phyloP scores from a whole-genome alignment of 805 yeast species.

The Starmerella asiatica region DNA sequence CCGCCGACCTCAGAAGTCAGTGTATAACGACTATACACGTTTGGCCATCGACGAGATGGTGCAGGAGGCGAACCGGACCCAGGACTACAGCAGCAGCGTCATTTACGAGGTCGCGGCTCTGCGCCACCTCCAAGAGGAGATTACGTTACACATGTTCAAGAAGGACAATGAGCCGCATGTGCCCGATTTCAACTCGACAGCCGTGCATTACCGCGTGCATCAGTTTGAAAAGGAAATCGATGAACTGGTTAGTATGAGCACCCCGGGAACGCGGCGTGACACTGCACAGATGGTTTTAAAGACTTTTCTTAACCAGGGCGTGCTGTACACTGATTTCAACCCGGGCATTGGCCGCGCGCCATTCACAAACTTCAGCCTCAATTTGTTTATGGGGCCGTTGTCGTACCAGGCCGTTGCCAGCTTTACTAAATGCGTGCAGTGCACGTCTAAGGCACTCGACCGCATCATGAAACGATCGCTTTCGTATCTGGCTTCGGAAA shows the following conservation, averaged over 20 bases:
- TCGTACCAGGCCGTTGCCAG: conserved; percentile 21
- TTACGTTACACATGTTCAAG: conserved; percentile 29
- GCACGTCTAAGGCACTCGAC: conserved; percentile 19
- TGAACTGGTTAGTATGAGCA: conserved; percentile 20
- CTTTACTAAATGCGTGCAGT: conserved; percentile 21
- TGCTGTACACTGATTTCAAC: conserved; percentile 20
- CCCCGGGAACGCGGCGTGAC: conserved; percentile 1
- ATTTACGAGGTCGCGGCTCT: conserved; percentile 37
- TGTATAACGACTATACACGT: conserved; percentile 40
- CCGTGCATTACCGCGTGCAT: conserved; percentile 31
- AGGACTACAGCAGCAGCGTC: not conserved
- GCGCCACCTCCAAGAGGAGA: conserved; percentile 40
- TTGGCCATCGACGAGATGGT: conserved; percentile 41
- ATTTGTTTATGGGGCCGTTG: conserved; percentile 17
- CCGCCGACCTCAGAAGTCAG: conserved; percentile 43
- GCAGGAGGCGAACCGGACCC: not conserved
- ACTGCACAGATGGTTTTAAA: conserved; percentile 38
- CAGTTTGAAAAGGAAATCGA: conserved; percentile 42
- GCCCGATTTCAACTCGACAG: conserved; percentile 27
- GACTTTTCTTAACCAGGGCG: conserved; percentile 33
- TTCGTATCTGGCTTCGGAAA: conserved; percentile 41
- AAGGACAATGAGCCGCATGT: conserved; percentile 32
- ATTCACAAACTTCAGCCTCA: conserved; percentile 27
- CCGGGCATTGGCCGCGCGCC: conserved; percentile 25
- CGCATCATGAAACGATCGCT: conserved; percentile 21